Conservation (phyloP, 306 rosid genomes). For the Cicer yamashitae region DNA sequence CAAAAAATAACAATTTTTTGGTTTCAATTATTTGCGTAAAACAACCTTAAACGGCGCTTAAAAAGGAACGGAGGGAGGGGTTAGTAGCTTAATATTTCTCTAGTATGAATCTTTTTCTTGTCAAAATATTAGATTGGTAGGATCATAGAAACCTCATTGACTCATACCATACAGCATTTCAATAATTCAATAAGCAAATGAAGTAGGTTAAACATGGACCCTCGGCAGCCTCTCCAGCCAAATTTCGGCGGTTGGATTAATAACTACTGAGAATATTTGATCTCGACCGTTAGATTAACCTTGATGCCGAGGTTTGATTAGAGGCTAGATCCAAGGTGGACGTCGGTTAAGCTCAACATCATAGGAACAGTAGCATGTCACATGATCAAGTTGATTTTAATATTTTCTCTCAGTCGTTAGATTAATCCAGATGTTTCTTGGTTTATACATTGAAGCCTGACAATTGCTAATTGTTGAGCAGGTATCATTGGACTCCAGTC, state of each 20-base stretch:
- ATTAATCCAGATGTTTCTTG: not conserved
- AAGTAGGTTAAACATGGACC: not conserved
- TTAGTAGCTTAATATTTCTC: not conserved
- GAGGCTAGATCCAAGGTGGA: not conserved
- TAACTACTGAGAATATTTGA: not conserved
- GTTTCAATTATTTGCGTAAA: no score
- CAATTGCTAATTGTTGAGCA: conserved; percentile 47
- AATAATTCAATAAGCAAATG: not conserved
- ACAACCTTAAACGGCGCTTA: no score
- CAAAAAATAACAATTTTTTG: no score
- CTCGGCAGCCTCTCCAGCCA: not conserved
- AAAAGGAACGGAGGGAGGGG: not conserved
- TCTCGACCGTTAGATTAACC: not conserved
- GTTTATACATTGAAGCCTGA: conserved; percentile 34
- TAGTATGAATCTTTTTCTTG: not conserved
- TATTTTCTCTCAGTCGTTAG: no score
- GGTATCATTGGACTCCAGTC: conserved; percentile 86
- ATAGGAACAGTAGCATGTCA: not conserved
- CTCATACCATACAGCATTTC: not conserved
- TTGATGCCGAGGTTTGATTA: not conserved
- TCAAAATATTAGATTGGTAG: not conserved
- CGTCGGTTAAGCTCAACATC: not conserved
- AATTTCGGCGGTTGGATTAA: not conserved
- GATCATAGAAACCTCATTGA: not conserved
- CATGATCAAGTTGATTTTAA: not conserved